Base-by-base conservation (phyloP, 371 early-diverging fungal genomes). In the Rhizopus sp. region DNA sequence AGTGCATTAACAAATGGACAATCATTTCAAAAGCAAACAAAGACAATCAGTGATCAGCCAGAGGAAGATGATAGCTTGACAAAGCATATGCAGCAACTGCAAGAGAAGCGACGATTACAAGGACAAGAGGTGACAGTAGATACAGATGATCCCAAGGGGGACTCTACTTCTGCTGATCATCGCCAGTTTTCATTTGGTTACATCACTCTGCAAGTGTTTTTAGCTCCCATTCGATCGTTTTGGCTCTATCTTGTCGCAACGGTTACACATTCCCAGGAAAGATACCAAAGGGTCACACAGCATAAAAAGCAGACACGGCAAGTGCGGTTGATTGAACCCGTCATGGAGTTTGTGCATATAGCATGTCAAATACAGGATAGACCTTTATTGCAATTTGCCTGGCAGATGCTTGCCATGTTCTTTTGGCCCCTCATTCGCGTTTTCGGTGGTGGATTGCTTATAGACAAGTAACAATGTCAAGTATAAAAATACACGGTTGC, bases 361-460 rank as follows among this genome's bases (percentile, higher is more conserved):
- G 77, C 73, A 1, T 66, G 70, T 47, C 45, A 57, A 4, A 60
- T 80, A 17, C 69, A 80, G 46, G 66, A 73, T 31, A 57, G 64
- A 29, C 72, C 75, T 4, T 64, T 72, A 2, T 30, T 76, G 5
- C 66, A 69, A 30, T 80, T 77, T 77, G 66, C 61, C 4, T 80
- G 77, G 77, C 69, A 66, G 23, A 76, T 73, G 77, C 37, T 73
- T 7, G 71, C 70, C 29, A 72, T 80, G 77, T 77, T 80, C 41
- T 37, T 76, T 29, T 76, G 77, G 77, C 80, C 80, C 0, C 39
- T 80, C 7, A 57, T 76, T 13, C 65, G 80, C 7, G 70, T 77
- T 6, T 57, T 80, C 47, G 80, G 80, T 39, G 77, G 67, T 3
- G 75, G 77, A 5, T 40, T 77, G 5, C 45, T 78, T 13, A 63